Evolutionary conservation across 164 flowering plant species (phyloP).

Genomic region (Kingdonia uniflora): DNA sequence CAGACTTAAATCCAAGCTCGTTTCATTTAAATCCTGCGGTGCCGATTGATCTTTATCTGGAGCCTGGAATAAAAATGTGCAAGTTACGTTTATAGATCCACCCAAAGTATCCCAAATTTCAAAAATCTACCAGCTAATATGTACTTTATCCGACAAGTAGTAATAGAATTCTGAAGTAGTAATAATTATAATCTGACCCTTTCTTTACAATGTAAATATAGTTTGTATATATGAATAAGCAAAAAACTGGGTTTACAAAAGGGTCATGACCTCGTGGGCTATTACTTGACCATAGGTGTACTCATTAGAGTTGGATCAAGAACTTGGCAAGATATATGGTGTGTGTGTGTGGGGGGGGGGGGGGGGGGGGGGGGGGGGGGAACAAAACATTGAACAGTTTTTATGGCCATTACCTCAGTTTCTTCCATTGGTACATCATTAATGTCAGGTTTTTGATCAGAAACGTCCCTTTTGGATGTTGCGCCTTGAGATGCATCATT

Average conservation of each 20-base stretch:
- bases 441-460: constrained; percentile 67
- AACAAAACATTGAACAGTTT: background rate
- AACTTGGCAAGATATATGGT: background rate
- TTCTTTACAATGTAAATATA: no score
- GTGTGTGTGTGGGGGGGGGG: no score
- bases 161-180: background rate
- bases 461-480: constrained; percentile 25
- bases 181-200: background rate
- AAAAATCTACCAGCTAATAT: no score
- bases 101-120: no score
- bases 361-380: no score
- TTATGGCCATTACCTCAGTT: constrained; percentile 35
- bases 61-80: constrained; percentile 19
- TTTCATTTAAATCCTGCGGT: constrained; percentile 59
- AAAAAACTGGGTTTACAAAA: no score
- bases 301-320: background rate
- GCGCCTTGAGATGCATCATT: constrained; percentile 22
- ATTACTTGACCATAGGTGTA: no score
- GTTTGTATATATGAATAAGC: no score
- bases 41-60: constrained; percentile 26
- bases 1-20: constrained; percentile 59
- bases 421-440: constrained; percentile 75
- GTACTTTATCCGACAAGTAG: background rate
- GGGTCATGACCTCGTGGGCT: no score
- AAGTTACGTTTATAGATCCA: background rate